Percentiles rank a stretch among this genome's conserved stretches.
Conservation (phyloP, 345 rosid species). For the Murraya paniculata region DNA sequence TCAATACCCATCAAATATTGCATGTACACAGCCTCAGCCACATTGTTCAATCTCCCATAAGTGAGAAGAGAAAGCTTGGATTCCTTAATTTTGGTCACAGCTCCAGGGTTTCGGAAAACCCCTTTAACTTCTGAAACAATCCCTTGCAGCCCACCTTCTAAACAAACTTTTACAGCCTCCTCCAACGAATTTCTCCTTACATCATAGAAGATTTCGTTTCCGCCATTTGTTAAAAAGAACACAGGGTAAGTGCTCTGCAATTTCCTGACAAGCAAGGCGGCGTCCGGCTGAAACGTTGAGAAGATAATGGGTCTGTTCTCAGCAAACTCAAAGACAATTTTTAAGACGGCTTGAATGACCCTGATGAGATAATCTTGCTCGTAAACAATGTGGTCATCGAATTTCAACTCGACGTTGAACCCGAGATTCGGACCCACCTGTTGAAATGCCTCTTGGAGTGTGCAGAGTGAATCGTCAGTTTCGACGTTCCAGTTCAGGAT, state of each 20-base stretch:
- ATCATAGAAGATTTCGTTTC: constrained; percentile 51
- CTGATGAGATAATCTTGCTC: constrained; percentile 51
- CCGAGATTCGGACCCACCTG: constrained; percentile 68
- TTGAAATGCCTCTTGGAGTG: constrained; percentile 76
- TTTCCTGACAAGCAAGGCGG: constrained; percentile 64
- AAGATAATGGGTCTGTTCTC: constrained; percentile 69
- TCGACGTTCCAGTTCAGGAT: constrained; percentile 68
- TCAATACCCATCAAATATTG: constrained; percentile 90
- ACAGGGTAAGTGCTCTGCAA: constrained; percentile 79
- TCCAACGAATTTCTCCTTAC: constrained; percentile 78
- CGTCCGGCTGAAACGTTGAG: constrained; percentile 93
- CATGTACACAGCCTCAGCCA: constrained; percentile 81
- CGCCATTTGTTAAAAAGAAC: constrained; percentile 78
- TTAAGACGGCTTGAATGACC: constrained; percentile 57
- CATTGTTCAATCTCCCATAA: constrained; percentile 83
- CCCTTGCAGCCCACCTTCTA: constrained; percentile 75
- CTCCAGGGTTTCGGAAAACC: constrained; percentile 67
- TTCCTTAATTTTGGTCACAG: constrained; percentile 75
- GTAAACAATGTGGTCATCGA: constrained; percentile 77
- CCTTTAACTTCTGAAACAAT: constrained; percentile 87
- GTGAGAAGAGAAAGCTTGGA: constrained; percentile 78
- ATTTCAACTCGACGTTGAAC: constrained; percentile 88
- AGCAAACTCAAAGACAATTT: constrained; percentile 63
- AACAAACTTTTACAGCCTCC: constrained; percentile 74
- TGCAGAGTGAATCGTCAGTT: constrained; percentile 67